phyloP scores from a whole-genome alignment of 106 monocot species.

The Platanthera guangdongensis region DNA sequence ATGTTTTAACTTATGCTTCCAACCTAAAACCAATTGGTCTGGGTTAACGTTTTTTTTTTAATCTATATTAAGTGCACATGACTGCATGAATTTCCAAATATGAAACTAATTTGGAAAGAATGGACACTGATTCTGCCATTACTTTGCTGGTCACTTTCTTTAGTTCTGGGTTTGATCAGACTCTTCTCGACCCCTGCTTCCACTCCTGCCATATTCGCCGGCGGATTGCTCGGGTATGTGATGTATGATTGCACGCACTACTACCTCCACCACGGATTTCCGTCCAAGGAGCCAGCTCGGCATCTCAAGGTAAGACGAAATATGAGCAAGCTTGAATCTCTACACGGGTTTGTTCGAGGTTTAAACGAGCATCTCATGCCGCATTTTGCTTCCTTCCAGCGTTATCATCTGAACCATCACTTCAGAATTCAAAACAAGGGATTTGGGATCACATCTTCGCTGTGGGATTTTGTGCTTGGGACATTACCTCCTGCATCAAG shows the following conservation, averaged over 20 bases:
- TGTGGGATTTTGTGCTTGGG: constrained; percentile 75
- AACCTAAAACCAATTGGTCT: too few relatives aligned
- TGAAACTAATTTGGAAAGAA: too few relatives aligned
- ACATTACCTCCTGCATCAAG: constrained; percentile 47
- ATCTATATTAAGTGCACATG: too few relatives aligned
- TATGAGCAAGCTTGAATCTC: too few relatives aligned
- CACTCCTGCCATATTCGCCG: constrained; percentile 56
- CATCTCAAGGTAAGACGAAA: constrained; percentile 52
- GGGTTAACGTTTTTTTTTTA: too few relatives aligned
- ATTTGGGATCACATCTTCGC: constrained; percentile 73
- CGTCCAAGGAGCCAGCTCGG: constrained; percentile 37
- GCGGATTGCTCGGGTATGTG: constrained; percentile 82
- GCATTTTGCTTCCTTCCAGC: constrained; percentile 27
- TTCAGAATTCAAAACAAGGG: constrained; percentile 67
- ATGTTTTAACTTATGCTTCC: too few relatives aligned
- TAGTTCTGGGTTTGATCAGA: constrained; percentile 59
- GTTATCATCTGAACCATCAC: constrained; percentile 82
- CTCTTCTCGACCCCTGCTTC: constrained; percentile 34
- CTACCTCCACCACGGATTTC: constrained; percentile 86
- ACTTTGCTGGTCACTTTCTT: background rate
- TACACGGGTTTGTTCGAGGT: too few relatives aligned
- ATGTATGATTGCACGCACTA: constrained; percentile 95
- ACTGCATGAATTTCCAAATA: too few relatives aligned
- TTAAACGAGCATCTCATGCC: background rate
- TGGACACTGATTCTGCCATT: background rate